Conservation (phyloP, 305 asterid species). For the Fraxinus nigra region DNA sequence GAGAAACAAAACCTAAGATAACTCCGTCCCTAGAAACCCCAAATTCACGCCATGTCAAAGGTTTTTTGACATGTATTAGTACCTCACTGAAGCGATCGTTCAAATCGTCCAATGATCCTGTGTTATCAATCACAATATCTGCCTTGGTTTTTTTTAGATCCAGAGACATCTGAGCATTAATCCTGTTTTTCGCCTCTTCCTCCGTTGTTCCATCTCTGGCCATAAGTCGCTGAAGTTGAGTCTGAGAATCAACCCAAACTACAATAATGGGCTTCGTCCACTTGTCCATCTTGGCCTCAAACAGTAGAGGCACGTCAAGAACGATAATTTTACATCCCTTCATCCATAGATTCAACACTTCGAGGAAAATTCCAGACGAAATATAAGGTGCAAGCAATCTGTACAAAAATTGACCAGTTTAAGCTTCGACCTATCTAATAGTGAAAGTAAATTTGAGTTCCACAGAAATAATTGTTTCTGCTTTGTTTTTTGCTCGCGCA, state of each 20-base stretch:
- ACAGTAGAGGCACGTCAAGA: constrained; percentile 88
- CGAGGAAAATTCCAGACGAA: constrained; percentile 59
- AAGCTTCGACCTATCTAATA: background rate
- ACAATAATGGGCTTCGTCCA: constrained; percentile 87
- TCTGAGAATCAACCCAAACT: constrained; percentile 82
- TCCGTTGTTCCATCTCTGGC: constrained; percentile 67
- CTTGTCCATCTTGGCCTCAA: constrained; percentile 80
- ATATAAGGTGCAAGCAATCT: constrained; percentile 85
- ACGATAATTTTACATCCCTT: constrained; percentile 64
- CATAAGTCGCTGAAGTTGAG: constrained; percentile 77
- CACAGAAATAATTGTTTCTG: background rate
- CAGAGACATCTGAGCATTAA: constrained; percentile 77
- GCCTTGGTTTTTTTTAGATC: constrained; percentile 70
- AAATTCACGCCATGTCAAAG: constrained; percentile 81
- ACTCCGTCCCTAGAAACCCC: constrained; percentile 78
- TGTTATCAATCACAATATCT: constrained; percentile 70
- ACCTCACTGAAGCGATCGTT: constrained; percentile 53
- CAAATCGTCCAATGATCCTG: constrained; percentile 61
- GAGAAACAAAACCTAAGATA: constrained; percentile 40
- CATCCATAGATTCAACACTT: constrained; percentile 77
- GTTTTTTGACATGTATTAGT: constrained; percentile 49
- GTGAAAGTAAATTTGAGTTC: background rate
- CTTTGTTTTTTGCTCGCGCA: background rate
- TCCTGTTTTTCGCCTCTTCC: constrained; percentile 75
- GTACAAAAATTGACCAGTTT: constrained; percentile 16